Evolutionary conservation across 1,284 basidiomycete species (phyloP).

Genomic region (Cutaneotrichosporon mucoides): DNA sequence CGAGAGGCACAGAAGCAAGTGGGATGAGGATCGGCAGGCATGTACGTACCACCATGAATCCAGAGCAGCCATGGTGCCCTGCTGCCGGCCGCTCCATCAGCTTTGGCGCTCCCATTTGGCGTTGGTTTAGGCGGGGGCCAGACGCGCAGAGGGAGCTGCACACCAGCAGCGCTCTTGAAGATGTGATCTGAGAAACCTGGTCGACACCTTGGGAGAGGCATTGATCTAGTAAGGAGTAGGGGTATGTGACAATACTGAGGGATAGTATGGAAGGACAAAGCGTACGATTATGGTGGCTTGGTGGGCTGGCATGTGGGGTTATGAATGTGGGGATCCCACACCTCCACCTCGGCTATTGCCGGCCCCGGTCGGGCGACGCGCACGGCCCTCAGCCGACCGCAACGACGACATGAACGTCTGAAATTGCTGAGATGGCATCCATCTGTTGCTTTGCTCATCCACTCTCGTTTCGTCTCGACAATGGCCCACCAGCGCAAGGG

Average conservation of each 20-base stretch:
- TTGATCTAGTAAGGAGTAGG: not conserved
- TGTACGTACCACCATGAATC: conserved; percentile 23
- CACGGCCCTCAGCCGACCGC: too few relatives aligned
- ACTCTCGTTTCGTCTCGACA: too few relatives aligned
- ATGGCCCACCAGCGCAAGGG: too few relatives aligned
- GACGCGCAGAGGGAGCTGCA: conserved; percentile 28
- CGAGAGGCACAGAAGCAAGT: not conserved
- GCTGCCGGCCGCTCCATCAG: not conserved
- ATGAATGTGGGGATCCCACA: too few relatives aligned
- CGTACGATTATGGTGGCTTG: not conserved
- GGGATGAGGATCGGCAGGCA: too few relatives aligned
- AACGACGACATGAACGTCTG: too few relatives aligned
- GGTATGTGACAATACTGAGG: not conserved
- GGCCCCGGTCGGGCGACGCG: too few relatives aligned
- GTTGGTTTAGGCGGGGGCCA: conserved; percentile 21
- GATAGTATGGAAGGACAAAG: not conserved
- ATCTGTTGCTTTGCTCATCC: too few relatives aligned
- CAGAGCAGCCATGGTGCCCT: conserved; percentile 18
- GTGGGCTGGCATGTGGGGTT: too few relatives aligned
- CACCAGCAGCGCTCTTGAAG: conserved; percentile 26
- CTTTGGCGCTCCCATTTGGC: not conserved
- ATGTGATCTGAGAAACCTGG: conserved; percentile 31
- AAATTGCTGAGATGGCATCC: too few relatives aligned
- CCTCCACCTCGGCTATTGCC: too few relatives aligned
- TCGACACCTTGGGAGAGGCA: conserved; percentile 3